These are phyloP conservation scores for Aureobasidium pullulans DNA, from an alignment of 2,329 filamentous ascomycete species.

Conservation along the genomic window DNA sequence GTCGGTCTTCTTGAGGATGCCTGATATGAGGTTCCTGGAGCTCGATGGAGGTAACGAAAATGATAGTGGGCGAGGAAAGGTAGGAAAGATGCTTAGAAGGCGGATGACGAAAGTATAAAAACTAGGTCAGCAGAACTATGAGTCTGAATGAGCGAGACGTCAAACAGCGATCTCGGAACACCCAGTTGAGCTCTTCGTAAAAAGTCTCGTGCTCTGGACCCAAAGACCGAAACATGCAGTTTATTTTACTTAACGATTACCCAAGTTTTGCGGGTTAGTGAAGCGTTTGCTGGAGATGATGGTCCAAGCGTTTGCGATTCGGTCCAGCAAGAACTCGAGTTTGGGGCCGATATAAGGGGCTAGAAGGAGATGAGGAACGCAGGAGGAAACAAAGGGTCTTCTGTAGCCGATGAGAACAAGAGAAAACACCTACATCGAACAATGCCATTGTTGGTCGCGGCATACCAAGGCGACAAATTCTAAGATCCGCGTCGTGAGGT, in stretches of 20 bases:
- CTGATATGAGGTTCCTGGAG: background rate
- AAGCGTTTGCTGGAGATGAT: constrained; percentile 3
- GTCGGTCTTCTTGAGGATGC: background rate
- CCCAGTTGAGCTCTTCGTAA: background rate
- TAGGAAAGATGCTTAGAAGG: background rate
- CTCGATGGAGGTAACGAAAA: background rate
- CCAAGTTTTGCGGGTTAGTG: constrained; percentile 1
- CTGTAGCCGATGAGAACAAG: background rate
- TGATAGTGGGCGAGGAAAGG: background rate
- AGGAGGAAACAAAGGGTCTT: background rate
- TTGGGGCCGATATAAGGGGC: background rate
- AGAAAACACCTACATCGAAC: background rate
- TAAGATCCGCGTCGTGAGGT: background rate
- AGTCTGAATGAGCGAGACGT: constrained; percentile 7
- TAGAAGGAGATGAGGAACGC: background rate
- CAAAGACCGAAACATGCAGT: background rate
- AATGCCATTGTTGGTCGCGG: background rate
- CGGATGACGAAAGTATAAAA: constrained; percentile 11
- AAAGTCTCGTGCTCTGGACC: constrained; percentile 9
- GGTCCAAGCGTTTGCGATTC: background rate
- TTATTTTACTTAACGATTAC: constrained; percentile 9
- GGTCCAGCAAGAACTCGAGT: background rate
- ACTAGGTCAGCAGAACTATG: constrained; percentile 8
- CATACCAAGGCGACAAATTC: background rate
- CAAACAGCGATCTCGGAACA: constrained; percentile 11